Percentiles rank a stretch among this genome's conserved stretches.
These are phyloP conservation scores for Camellia granthamiana DNA, from an alignment of 148 eudicot genomes.

Conservation along the genomic window DNA sequence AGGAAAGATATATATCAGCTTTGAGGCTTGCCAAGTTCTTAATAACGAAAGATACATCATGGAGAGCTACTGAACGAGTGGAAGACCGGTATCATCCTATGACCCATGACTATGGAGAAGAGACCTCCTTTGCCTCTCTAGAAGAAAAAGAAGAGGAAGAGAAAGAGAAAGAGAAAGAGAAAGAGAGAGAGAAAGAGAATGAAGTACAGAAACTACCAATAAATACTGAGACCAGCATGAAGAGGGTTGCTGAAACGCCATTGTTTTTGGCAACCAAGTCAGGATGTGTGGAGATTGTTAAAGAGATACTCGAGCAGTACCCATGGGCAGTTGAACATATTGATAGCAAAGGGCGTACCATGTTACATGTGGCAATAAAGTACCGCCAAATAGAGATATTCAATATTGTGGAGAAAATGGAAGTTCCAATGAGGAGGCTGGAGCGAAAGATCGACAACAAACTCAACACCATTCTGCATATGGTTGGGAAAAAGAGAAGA, in stretches of 20 bases:
- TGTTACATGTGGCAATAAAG: slow-evolving; percentile 9
- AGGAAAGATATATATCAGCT: background rate
- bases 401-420: background rate
- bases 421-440: background rate
- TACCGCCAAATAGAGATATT: slow-evolving; percentile 5
- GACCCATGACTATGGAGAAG: background rate
- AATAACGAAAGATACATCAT: slow-evolving; percentile 6
- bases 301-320: background rate
- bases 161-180: too few relatives aligned
- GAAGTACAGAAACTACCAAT: too few relatives aligned
- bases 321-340: slow-evolving; percentile 14
- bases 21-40: background rate
- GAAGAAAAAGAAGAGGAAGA: too few relatives aligned
- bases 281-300: slow-evolving; percentile 3
- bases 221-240: background rate
- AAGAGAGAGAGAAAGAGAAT: background rate
- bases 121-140: background rate
- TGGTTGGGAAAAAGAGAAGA: background rate
- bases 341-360: background rate
- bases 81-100: background rate
- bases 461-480: background rate
- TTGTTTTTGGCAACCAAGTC: slow-evolving; percentile 8
- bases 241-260: background rate
- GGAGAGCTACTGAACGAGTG: background rate
- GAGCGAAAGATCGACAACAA: background rate